Conservation (phyloP, 2,329 filamentous ascomycete genomes). For the Penicillium sp. region DNA sequence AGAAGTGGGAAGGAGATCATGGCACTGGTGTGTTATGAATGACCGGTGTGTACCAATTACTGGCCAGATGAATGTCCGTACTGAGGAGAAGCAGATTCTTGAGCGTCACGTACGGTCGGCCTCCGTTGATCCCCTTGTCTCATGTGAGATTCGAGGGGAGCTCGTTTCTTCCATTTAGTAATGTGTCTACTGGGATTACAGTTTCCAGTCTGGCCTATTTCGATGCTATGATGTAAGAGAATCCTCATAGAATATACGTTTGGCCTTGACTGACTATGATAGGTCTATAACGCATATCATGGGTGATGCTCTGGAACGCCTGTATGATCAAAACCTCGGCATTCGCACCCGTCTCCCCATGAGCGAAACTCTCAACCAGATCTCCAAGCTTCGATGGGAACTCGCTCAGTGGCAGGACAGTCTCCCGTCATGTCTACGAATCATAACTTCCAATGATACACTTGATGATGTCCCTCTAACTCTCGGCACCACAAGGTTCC, state of each 20-base stretch:
- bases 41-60: background rate
- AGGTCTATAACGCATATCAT: background rate
- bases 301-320: background rate
- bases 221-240: background rate
- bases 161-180: background rate
- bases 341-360: background rate
- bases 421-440: conserved; percentile 2
- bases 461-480: conserved; percentile 5
- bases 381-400: conserved; percentile 9
- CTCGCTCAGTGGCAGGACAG: conserved; percentile 15
- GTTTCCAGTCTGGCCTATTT: background rate
- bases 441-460: conserved; percentile 1
- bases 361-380: conserved; percentile 7
- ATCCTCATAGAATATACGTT: background rate
- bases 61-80: background rate
- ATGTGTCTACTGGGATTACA: background rate
- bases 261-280: background rate
- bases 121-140: background rate
- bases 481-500: conserved; percentile 6
- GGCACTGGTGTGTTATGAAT: background rate
- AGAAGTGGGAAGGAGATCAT: background rate
- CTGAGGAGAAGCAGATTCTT: background rate
- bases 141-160: background rate
- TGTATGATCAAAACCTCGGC: background rate
- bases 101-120: background rate